Evolutionary conservation across 208 protist genomes (phyloP).

Genomic region (Leishmania braziliensis): DNA sequence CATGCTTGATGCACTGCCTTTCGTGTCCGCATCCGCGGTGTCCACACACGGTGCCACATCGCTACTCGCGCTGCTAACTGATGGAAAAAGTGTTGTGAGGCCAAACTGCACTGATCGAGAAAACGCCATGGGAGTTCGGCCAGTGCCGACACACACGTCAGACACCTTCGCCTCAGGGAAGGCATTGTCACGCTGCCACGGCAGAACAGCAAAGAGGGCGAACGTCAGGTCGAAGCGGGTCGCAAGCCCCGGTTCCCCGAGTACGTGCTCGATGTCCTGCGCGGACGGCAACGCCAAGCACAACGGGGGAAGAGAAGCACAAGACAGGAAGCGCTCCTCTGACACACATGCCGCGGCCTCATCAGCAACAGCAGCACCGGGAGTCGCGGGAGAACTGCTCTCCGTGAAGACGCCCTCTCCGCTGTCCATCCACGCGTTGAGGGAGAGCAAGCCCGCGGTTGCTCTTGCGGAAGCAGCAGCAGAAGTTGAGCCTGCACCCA

Average conservation of each 20-base stretch:
- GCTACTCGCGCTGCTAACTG: not conserved
- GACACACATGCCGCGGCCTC: not conserved
- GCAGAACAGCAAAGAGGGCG: slow-evolving; percentile 1
- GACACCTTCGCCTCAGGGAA: not conserved
- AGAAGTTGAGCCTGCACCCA: not conserved
- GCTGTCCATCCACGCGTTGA: slow-evolving; percentile 14
- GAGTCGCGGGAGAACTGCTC: not conserved
- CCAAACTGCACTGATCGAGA: slow-evolving; percentile 10
- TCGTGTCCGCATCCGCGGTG: not conserved
- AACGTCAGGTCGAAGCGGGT: slow-evolving; percentile 15
- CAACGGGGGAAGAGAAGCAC: slow-evolving; percentile 1
- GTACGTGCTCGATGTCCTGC: slow-evolving; percentile 9
- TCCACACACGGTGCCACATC: not conserved
- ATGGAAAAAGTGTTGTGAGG: slow-evolving; percentile 5
- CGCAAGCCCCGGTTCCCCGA: slow-evolving; percentile 18
- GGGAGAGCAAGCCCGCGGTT: not conserved
- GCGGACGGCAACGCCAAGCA: slow-evolving; percentile 27
- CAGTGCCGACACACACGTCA: slow-evolving; percentile 15
- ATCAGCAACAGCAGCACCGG: not conserved
- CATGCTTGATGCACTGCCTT: not conserved
- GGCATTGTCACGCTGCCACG: not conserved
- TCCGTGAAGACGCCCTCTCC: slow-evolving; percentile 2
- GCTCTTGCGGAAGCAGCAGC: not conserved
- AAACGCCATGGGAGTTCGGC: slow-evolving; percentile 8
- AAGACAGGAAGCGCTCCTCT: not conserved